Conservation (phyloP, 208 protist species). For the Leishmania gerbilli region DNA sequence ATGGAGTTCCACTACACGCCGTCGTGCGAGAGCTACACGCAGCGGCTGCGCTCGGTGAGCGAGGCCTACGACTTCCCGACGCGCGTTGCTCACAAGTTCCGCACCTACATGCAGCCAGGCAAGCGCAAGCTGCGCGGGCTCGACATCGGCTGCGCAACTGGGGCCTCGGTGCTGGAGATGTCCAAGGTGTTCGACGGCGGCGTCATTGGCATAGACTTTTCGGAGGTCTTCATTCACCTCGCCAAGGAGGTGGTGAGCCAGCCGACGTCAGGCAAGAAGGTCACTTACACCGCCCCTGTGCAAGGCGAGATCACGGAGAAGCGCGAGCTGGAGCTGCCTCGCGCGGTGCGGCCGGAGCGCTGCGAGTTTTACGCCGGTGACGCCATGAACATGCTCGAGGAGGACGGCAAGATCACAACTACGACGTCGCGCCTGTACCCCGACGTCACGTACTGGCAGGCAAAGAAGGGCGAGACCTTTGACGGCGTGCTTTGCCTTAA, state of each 20-base stretch:
- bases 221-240: slow-evolving; percentile 69
- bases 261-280: slow-evolving; percentile 19
- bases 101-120: slow-evolving; percentile 28
- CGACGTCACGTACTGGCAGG: slow-evolving; percentile 61
- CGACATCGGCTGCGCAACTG: slow-evolving; percentile 86
- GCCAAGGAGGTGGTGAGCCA: slow-evolving; percentile 46
- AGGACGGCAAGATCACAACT: slow-evolving; percentile 24
- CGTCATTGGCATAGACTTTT: slow-evolving; percentile 82
- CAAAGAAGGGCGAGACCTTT: slow-evolving; percentile 57
- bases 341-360: slow-evolving; percentile 39
- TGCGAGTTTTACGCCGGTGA: slow-evolving; percentile 65
- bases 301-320: slow-evolving; percentile 62
- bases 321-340: slow-evolving; percentile 33
- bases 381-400: slow-evolving; percentile 61
- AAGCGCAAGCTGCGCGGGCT: slow-evolving; percentile 43
- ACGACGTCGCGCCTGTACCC: slow-evolving; percentile 30
- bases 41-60: slow-evolving; percentile 33
- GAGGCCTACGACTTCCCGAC: slow-evolving; percentile 79
- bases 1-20: slow-evolving; percentile 88
- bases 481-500: slow-evolving; percentile 82
- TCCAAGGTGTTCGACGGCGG: slow-evolving; percentile 71
- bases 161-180: slow-evolving; percentile 80
- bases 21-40: slow-evolving; percentile 48
- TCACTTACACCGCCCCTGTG: slow-evolving; percentile 56
- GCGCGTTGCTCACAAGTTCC: slow-evolving; percentile 65